phyloP scores from a whole-genome alignment of 2,329 filamentous ascomycete genomes.

The Alternaria hordeiaustralica region DNA sequence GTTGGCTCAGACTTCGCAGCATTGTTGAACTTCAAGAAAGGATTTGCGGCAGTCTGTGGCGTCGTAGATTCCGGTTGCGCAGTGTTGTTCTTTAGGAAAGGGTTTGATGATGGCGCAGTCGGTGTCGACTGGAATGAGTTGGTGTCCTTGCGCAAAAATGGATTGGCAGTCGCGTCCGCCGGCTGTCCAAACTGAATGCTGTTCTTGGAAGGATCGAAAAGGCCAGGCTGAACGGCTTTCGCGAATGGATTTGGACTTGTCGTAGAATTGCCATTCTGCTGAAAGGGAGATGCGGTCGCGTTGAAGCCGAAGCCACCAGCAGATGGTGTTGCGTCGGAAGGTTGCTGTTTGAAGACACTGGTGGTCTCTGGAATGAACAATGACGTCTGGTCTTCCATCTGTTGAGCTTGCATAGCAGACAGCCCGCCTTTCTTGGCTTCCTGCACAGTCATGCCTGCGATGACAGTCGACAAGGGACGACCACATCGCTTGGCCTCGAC shows the following conservation, averaged over 20 bases:
- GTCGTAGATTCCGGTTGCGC: neutral
- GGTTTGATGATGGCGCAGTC: constrained; percentile 2
- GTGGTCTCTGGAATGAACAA: constrained; percentile 51
- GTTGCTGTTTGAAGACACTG: constrained; percentile 18
- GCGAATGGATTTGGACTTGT: constrained; percentile 19
- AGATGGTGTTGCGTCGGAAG: neutral
- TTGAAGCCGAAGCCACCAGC: constrained; percentile 9
- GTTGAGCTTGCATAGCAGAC: constrained; percentile 49
- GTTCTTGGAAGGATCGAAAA: constrained; percentile 39
- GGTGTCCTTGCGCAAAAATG: constrained; percentile 12
- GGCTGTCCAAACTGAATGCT: constrained; percentile 34
- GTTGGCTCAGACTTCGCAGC: neutral
- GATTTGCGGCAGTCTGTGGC: constrained; percentile 7
- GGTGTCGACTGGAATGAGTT: neutral
- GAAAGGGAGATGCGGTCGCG: constrained; percentile 28
- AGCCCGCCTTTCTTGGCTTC: constrained; percentile 59
- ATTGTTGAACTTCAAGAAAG: constrained; percentile 11
- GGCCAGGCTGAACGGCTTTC: constrained; percentile 28
- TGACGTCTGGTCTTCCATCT: constrained; percentile 37
- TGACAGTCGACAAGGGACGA: constrained; percentile 62
- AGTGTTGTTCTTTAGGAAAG: constrained; percentile 11
- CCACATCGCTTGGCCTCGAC: constrained; percentile 66
- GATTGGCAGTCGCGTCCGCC: constrained; percentile 9
- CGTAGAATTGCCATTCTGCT: constrained; percentile 11
- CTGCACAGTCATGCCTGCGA: constrained; percentile 62